A percentile compares a stretch with the other conserved stretches of the same genome.
Conservation (phyloP, 163 green algal species). For the Scenedesmus sp. region DNA sequence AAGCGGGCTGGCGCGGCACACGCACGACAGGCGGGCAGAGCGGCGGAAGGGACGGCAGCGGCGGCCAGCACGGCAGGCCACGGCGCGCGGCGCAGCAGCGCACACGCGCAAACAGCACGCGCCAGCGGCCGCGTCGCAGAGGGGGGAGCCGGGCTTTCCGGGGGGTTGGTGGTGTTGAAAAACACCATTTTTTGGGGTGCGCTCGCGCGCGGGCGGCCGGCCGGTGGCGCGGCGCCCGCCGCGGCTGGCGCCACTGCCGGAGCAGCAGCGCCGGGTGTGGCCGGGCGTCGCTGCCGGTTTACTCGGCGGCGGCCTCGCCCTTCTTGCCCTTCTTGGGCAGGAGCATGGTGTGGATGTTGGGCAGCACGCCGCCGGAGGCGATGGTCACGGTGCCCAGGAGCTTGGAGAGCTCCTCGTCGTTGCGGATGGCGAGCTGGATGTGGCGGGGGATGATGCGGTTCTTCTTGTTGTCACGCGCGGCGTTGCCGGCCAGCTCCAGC, state of each 20-base stretch:
- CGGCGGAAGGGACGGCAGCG: too few species aligned
- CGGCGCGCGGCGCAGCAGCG: too few species aligned
- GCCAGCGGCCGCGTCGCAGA: too few species aligned
- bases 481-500: slow-evolving; percentile 92
- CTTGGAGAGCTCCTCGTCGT: slow-evolving; percentile 97
- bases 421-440: slow-evolving; percentile 95
- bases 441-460: slow-evolving; percentile 90
- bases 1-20: too few species aligned
- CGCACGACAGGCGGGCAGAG: too few species aligned
- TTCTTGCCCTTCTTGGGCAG: slow-evolving; percentile 77
- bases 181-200: slow-evolving; percentile 37
- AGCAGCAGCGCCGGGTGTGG: too few species aligned
- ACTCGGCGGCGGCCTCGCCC: slow-evolving; percentile 49
- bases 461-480: slow-evolving; percentile 94
- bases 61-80: too few species aligned
- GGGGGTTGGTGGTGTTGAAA: slow-evolving; percentile 46
- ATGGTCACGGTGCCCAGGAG: slow-evolving; percentile 92
- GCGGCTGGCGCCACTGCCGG: too few species aligned
- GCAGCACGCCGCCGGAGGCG: slow-evolving; percentile 91
- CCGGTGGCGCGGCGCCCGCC: too few species aligned
- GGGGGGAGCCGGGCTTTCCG: too few species aligned
- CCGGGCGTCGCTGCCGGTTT: neutral
- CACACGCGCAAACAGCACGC: too few species aligned
- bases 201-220: too few species aligned
- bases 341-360: slow-evolving; percentile 94